A percentile compares a stretch with the other conserved stretches of the same genome.
Evolutionary conservation across 2,329 filamentous ascomycete species (phyloP).

Genomic region (Colletotrichum sp.): DNA sequence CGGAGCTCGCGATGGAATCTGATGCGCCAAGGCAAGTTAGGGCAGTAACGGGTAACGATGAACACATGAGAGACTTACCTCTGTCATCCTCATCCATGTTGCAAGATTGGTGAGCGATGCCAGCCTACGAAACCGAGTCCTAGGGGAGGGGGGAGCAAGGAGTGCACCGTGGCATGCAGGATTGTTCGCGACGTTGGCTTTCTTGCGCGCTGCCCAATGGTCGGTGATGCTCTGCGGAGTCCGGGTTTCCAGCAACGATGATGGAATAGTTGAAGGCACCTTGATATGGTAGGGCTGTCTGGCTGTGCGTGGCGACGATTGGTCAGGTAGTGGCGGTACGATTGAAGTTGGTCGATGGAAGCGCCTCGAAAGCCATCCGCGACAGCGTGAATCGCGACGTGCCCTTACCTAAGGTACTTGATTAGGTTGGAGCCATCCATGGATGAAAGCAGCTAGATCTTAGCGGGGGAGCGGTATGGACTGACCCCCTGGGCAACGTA

Average conservation of each 20-base stretch:
- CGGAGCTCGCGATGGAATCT: constrained; percentile 47
- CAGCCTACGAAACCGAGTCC: neutral
- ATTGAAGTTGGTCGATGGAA: neutral
- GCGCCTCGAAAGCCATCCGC: neutral
- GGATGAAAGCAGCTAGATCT: neutral
- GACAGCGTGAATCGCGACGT: constrained; percentile 12
- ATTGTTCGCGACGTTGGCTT: neutral
- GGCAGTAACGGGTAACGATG: no score
- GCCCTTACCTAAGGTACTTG: neutral
- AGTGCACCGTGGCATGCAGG: neutral
- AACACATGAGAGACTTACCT: constrained; percentile 19
- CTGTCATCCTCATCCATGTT: constrained; percentile 32
- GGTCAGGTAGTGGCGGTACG: neutral
- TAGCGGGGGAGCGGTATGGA: neutral
- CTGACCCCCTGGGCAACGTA: neutral
- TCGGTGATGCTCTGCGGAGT: neutral
- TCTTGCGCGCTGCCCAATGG: neutral
- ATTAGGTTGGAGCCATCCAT: neutral
- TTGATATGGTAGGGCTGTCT: neutral
- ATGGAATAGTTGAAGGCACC: neutral
- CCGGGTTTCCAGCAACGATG: neutral
- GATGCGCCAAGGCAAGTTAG: neutral
- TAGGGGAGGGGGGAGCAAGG: neutral
- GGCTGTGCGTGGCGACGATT: neutral
- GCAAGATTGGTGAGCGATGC: neutral